Evolutionary conservation across 805 yeast genomes (phyloP), one percentile per base, ranked within the genome.

Genomic region (Kockiozyma suomiensis): DNA sequence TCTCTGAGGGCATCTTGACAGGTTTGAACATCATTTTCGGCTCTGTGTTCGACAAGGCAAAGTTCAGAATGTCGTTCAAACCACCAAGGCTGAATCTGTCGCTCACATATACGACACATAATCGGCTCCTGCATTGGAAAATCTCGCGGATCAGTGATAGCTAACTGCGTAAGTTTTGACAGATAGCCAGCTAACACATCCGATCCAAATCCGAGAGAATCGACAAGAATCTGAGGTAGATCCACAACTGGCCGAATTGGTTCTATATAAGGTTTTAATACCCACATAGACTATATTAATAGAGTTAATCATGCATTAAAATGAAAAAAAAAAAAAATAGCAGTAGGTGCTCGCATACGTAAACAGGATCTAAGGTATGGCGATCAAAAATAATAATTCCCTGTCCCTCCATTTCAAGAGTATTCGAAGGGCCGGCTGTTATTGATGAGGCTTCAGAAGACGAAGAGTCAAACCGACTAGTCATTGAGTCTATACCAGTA

Each of bases 31-130:
- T 85, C 85, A 66, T 90, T 91, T 69, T 86, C 91, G 10, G 88
- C 82, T 68, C 85, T 82, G 74, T 91, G 96, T 72, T 92, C 97
- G 37, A 89, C 82, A 30, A 88, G 78, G 69, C 99, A 94, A 49
- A 88, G 76, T 69, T 91, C 94, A 0, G 93, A 86, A 74, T 94
- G 99, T 51, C 86, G 81, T 68, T 93, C 99, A 41, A 94, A 78
- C 87, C 96, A 94, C 99, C 99, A 94, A 3, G 91, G 88, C 3
- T 96, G 97, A n/a, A 91, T 85, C 50, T 82, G 82, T 32, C 85
- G 84, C 70, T 94, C 99, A 74, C 99, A 94, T 28, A 94, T 91
- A 50, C 97, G 81, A 73, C 99, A 94, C 33, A 94, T 76, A 38
- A 88, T 45, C 1, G 61, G 59, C n/a, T 58, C 65, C 41, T 59